These are phyloP conservation scores for Xylaria sp. DNA, from an alignment of 2,329 filamentous ascomycete genomes.

Conservation along the genomic window DNA sequence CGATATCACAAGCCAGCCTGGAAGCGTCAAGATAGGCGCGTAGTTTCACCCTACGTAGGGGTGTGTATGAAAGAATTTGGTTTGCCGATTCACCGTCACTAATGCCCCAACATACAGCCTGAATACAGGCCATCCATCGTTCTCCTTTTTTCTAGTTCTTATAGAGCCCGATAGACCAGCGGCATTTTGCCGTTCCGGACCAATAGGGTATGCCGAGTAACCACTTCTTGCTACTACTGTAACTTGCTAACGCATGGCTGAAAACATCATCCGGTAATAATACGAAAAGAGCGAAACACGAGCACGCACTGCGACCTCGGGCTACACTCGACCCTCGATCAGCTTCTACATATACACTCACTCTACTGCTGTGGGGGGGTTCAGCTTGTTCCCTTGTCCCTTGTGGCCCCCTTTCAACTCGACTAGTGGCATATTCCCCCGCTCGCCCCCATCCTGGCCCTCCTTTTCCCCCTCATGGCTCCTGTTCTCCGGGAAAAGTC, in stretches of 20 bases:
- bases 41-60: constrained; percentile 9
- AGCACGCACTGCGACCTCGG: constrained; percentile 18
- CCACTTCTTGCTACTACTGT: neutral
- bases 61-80: neutral
- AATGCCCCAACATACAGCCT: constrained; percentile 28
- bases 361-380: constrained; percentile 22
- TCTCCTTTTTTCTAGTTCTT: constrained; percentile 15
- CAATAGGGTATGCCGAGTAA: constrained; percentile 17
- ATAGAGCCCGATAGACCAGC: constrained; percentile 15
- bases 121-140: constrained; percentile 23
- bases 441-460: constrained; percentile 34
- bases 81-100: constrained; percentile 19
- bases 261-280: constrained; percentile 23
- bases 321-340: constrained; percentile 1
- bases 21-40: neutral
- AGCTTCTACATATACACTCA: neutral
- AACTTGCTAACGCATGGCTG: constrained; percentile 5
- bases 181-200: constrained; percentile 22
- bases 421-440: constrained; percentile 21
- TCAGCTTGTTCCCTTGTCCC: neutral
- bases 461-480: constrained; percentile 27
- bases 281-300: constrained; percentile 11
- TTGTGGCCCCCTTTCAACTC: constrained; percentile 1
- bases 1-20: too few species aligned
- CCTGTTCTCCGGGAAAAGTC: constrained; percentile 22